Evolutionary conservation across 2,329 filamentous ascomycete genomes (phyloP), one percentile per base, ranked within the genome.

Genomic region (Ophiostoma triangulosporum): DNA sequence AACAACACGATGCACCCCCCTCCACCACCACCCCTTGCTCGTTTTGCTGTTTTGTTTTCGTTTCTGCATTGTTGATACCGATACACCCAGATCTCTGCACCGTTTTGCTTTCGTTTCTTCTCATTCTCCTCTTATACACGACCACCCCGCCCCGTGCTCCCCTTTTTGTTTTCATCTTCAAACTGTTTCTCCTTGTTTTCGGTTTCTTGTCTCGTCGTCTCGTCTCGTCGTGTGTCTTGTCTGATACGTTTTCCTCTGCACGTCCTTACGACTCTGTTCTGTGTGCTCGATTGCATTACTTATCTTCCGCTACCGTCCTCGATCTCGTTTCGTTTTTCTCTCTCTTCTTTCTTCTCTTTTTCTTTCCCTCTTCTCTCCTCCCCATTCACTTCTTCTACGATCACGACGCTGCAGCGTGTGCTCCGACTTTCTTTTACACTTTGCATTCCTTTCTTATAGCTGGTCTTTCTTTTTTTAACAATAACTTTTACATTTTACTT

Each of bases 361-460:
- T 60, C 56, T 60, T 58, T 36, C 48, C 35, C 61, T 62, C 4
- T 32, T 33, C 53, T 59, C 58, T 61, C 60, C 58, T 60, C 59
- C 58, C 33, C 29, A 32, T 36, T 33, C 32, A 61, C 57, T 48
- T 43, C 33, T 57, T 56, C 35, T 52, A 56, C 52, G 50, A 53
- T 50, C 57, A 62, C 60, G 22, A 56, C 60, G 61, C 60, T 54
- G 60, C 57, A 58, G 61, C 57, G 63, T 66, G 63, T 66, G 62
- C 69, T 66, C 62, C 63, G 62, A 27, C 43, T n/a, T 20, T 53
- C 51, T 52, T 52, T 32, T 52, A 29, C 32, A 36, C 8, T 31
- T 48, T 33, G 22, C 29, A 17, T 46, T 46, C 43, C 3, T 46
- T 48, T 48, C 46, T 32, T 48, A 48, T 33, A 46, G 43, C 43